Evolutionary conservation across 345 rosid species (phyloP).

Genomic region (Salix brachista): DNA sequence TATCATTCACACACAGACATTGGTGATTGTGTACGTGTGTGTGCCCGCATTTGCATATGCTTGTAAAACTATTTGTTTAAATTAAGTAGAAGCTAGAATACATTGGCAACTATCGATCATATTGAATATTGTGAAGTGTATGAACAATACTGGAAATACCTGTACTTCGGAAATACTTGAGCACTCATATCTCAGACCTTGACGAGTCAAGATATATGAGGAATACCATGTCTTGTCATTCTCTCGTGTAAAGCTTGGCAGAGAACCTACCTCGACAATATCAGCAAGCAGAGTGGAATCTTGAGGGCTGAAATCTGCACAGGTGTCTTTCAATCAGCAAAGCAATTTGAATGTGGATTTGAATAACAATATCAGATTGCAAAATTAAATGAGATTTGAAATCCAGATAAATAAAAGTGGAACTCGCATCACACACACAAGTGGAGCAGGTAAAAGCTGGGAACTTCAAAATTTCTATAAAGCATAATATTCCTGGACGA

Average conservation of each 20-base stretch:
- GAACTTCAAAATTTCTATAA: not conserved
- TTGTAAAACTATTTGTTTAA: not conserved
- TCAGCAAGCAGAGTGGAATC: conserved; percentile 83
- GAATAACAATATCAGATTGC: not conserved
- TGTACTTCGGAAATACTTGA: conserved; percentile 66
- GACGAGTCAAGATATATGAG: conserved; percentile 66
- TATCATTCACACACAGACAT: too few species aligned
- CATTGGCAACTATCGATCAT: not conserved
- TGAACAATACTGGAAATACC: conserved; percentile 31
- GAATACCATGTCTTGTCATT: conserved; percentile 51
- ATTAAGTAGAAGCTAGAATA: not conserved
- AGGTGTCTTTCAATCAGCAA: conserved; percentile 4
- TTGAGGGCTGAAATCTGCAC: conserved; percentile 89
- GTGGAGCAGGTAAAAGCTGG: not conserved
- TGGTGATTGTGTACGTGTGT: not conserved
- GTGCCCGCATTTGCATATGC: not conserved
- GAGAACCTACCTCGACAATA: conserved; percentile 64
- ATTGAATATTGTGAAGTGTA: not conserved
- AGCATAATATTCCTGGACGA: not conserved
- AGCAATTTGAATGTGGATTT: not conserved
- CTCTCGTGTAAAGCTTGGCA: conserved; percentile 66
- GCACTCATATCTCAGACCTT: conserved; percentile 82
- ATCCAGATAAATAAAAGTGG: not conserved
- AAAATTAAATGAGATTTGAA: not conserved
- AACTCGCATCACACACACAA: not conserved